Base-by-base conservation (phyloP, 805 yeast genomes). In the Wickerhamomyces canadensis region DNA sequence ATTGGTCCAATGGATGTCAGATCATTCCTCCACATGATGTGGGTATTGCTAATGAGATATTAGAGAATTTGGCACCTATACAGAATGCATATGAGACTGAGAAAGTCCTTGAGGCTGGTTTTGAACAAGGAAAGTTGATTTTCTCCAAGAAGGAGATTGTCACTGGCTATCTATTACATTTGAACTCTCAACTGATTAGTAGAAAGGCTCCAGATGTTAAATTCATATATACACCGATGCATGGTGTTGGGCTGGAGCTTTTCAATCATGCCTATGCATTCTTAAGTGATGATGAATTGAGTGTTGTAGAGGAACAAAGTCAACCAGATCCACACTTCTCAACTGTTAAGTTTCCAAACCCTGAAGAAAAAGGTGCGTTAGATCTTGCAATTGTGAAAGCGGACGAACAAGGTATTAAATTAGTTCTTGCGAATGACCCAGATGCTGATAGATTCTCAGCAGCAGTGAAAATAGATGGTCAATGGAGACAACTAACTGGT, bases 361-460 rank as follows among this genome's bases (percentile, higher is more conserved):
- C 98, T 0, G 98, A 91, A 58, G 98, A 91, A 53, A 76, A 78
- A 44, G 96, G 96, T 3, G 98, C 98, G 0, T 65, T 93, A 38
- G 82, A 78, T 46, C 54, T 81, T 36, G 91, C 95, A 0, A 79
- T 80, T 15, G 35, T 54, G 9, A 56, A 61, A 3, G 97, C 96
- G 0, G 78, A 84, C 28, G 49, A 51, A 6, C 36, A 45, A 1
- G 55, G 61, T 2, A 58, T 72, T 18, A 55, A 62, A 3, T 55
- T 87, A 22, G 91, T 91, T 2, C 51, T 91, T 3, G 96, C 96
- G 1, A 91, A 83, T 58, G 98, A 91, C 54, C 98, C 98, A 0
- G 98, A 91, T 60, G 98, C 98, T 0, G 98, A 91, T 58, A 68
- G 98, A 41, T 91, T 91, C 54, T 80, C 93, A 7, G 83, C 76